phyloP scores from a whole-genome alignment of 192 early-diverging fungal species.

The Coemansia sp. region DNA sequence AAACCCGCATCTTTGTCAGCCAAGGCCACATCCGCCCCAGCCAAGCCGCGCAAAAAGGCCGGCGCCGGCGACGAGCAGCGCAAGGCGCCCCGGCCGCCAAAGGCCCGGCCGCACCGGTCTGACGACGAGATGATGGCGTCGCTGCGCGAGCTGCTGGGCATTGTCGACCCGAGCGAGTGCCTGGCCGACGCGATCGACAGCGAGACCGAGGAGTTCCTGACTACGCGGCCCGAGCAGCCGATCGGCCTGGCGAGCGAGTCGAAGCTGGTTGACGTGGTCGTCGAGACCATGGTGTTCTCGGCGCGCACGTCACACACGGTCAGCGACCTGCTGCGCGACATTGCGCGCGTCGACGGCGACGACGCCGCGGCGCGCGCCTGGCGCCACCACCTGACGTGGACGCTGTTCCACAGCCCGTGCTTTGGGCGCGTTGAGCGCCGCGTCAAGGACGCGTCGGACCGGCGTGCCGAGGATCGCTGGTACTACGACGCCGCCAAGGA shows the following conservation, averaged over 20 bases:
- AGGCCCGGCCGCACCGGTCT: neutral
- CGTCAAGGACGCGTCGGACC: slow-evolving; percentile 52
- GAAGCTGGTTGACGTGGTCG: slow-evolving; percentile 31
- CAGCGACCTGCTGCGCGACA: slow-evolving; percentile 51
- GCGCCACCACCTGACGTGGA: slow-evolving; percentile 39
- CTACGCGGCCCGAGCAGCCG: slow-evolving; percentile 16
- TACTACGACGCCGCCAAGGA: slow-evolving; percentile 51
- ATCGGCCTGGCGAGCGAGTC: slow-evolving; percentile 12
- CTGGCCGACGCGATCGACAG: slow-evolving; percentile 48
- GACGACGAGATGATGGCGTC: slow-evolving; percentile 49
- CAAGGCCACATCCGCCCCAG: slow-evolving; percentile 19
- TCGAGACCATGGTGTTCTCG: slow-evolving; percentile 53
- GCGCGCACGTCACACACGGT: slow-evolving; percentile 52
- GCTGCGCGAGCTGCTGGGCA: slow-evolving; percentile 44
- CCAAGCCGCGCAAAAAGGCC: slow-evolving; percentile 5
- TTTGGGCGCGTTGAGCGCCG: slow-evolving; percentile 54
- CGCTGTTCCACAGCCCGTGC: slow-evolving; percentile 42
- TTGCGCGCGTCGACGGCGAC: slow-evolving; percentile 24
- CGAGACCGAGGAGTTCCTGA: slow-evolving; percentile 45
- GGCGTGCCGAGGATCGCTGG: slow-evolving; percentile 51
- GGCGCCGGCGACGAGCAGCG: neutral
- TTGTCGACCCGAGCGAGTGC: slow-evolving; percentile 49
- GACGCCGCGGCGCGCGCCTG: slow-evolving; percentile 14
- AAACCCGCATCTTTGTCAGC: too few relatives aligned
- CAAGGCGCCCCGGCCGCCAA: neutral